These are phyloP conservation scores for Pogostemon cablin DNA, from an alignment of 257 asterid species.

Conservation along the genomic window DNA sequence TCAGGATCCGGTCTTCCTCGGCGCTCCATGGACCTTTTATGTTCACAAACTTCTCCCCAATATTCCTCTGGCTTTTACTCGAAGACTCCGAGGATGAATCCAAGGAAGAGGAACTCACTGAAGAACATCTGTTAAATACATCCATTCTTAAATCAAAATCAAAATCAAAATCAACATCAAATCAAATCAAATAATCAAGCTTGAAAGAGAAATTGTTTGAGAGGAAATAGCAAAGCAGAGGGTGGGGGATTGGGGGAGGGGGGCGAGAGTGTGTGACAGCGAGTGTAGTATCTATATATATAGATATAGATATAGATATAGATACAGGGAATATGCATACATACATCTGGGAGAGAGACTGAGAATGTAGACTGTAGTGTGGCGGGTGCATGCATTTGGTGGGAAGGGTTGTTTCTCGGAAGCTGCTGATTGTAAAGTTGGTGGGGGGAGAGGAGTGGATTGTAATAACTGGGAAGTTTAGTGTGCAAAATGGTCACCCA, in stretches of 20 bases:
- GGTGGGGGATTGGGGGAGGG: conserved; percentile 10
- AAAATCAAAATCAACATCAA: background rate
- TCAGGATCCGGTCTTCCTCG: conserved; percentile 78
- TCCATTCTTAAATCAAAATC: conserved; percentile 38
- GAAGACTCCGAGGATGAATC: conserved; percentile 50
- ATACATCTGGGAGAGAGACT: conserved; percentile 7
- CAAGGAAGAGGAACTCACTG: conserved; percentile 56
- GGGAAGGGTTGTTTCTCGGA: conserved; percentile 63
- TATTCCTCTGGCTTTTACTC: conserved; percentile 23
- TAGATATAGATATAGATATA: background rate
- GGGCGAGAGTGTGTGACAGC: conserved; percentile 19
- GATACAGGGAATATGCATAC: background rate
- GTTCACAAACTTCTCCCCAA: conserved; percentile 41
- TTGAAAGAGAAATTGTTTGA: background rate
- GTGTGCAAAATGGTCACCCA: conserved; percentile 38
- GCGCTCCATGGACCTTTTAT: conserved; percentile 93
- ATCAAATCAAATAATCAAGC: background rate
- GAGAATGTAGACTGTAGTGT: conserved; percentile 13
- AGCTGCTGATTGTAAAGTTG: conserved; percentile 62
- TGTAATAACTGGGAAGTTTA: background rate
- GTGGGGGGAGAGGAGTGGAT: conserved; percentile 27
- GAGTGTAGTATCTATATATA: background rate
- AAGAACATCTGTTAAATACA: conserved; percentile 47
- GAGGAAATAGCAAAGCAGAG: no score
- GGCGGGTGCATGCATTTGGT: conserved; percentile 63